These are phyloP conservation scores for Atalantia buxifolia DNA, from an alignment of 345 rosid species.

Conservation along the genomic window DNA sequence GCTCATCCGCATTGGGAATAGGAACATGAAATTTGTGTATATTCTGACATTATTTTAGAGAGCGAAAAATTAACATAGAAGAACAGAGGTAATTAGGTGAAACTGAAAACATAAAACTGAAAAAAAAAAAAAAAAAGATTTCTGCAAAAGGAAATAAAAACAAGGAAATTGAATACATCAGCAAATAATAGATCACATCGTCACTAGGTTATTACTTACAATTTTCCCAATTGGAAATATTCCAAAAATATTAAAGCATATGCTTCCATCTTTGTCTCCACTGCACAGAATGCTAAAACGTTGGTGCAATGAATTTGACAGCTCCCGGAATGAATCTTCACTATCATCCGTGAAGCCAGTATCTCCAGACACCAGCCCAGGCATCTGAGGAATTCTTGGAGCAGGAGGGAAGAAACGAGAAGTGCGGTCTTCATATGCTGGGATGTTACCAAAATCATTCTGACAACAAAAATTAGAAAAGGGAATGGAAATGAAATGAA, in stretches of 20 bases:
- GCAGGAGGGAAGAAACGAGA: constrained; percentile 86
- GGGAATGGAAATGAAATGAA: background rate
- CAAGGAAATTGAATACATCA: background rate
- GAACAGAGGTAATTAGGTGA: constrained; percentile 12
- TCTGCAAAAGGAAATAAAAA: background rate
- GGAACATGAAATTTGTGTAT: constrained; percentile 63
- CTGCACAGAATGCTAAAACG: constrained; percentile 90
- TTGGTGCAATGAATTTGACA: constrained; percentile 71
- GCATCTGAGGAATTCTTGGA: constrained; percentile 78
- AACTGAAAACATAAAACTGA: background rate
- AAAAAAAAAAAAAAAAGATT: background rate
- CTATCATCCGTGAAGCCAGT: constrained; percentile 71
- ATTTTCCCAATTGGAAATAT: constrained; percentile 86
- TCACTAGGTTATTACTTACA: constrained; percentile 46
- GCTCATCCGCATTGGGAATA: constrained; percentile 28
- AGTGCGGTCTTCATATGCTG: constrained; percentile 76
- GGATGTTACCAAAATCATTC: constrained; percentile 43
- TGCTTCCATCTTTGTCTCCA: constrained; percentile 78
- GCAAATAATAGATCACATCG: background rate
- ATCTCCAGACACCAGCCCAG: constrained; percentile 83
- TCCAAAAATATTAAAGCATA: constrained; percentile 88
- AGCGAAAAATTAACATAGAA: constrained; percentile 10
- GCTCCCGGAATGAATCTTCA: constrained; percentile 78
- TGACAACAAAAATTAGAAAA: constrained; percentile 21
- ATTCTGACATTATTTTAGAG: constrained; percentile 52